Percentiles rank a stretch among this genome's conserved stretches.
Evolutionary conservation across 352 stramenopile genomes (phyloP).

Genomic region (Thalassiosira gravida): DNA sequence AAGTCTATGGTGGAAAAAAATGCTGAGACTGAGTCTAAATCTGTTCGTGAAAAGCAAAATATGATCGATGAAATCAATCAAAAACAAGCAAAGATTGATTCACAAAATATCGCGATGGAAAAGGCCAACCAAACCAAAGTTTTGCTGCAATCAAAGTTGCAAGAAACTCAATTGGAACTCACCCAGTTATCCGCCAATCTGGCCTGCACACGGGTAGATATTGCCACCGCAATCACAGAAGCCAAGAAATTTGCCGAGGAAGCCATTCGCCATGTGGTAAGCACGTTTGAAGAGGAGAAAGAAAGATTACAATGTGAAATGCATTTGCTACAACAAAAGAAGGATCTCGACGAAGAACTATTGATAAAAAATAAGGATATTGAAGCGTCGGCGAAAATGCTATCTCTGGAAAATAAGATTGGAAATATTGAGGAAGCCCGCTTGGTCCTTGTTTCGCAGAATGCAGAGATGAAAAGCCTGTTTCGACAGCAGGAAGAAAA

Average conservation of each 20-base stretch:
- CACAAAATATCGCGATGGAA: constrained; percentile 15
- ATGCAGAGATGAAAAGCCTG: constrained; percentile 21
- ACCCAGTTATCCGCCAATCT: constrained; percentile 36
- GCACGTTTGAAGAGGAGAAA: constrained; percentile 29
- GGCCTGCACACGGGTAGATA: constrained; percentile 15
- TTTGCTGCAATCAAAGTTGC: constrained; percentile 32
- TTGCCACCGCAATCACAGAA: constrained; percentile 24
- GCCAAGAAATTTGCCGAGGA: constrained; percentile 15
- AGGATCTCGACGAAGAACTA: constrained; percentile 12
- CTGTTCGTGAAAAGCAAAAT: constrained; percentile 9
- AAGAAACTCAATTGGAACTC: constrained; percentile 28
- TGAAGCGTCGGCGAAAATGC: constrained; percentile 11
- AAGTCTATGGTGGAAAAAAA: constrained; percentile 11
- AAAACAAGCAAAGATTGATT: constrained; percentile 16
- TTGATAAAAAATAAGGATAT: constrained; percentile 18
- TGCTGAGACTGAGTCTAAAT: not conserved
- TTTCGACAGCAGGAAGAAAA: constrained; percentile 22
- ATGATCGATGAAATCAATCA: constrained; percentile 27
- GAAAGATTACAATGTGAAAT: constrained; percentile 14
- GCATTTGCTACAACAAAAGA: constrained; percentile 1
- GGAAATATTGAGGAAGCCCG: constrained; percentile 6
- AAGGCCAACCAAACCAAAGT: constrained; percentile 14
- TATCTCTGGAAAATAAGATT: constrained; percentile 3
- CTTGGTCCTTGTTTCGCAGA: constrained; percentile 10
- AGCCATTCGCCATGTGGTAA: constrained; percentile 2